Evolutionary conservation across 768 basidiomycete species (phyloP), one percentile per base, ranked within the genome.

Genomic region (Leccinum longicurvipes): DNA sequence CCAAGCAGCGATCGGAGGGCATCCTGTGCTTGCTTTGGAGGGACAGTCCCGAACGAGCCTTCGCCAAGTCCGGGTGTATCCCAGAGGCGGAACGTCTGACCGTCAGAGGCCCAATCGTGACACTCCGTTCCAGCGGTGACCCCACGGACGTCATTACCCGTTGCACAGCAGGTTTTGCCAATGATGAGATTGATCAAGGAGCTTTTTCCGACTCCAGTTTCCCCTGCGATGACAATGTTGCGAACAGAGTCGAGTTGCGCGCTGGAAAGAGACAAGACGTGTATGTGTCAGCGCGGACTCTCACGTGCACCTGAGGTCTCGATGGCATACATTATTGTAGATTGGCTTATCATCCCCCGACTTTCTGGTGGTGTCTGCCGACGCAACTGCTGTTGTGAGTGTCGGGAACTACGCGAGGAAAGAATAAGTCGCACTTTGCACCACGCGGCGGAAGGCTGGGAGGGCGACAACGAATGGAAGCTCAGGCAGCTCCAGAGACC

Each of bases 171-270:
- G 15, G 1, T 66, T 10, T 27, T 54, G 2, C 63, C 73, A 15
- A 50, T 54, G 17, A 69, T 53, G 29, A 72, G 62, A 47, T 72
- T 72, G 59, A 72, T 62, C 0, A 72, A 47, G 27, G 69, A 70
- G 19, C 68, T 72, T 55, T 70, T 70, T 7, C 69, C 69, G 28
- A 66, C 65, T 3, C 69, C 70, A 1, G 64, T 66, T 55, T 72
- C 68, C 25, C 69, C 69, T 34, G 56, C 58, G 6, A 70, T 25
- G 48, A 72, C 58, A 28, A 72, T 60, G 50, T 72, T 72, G 42
- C 69, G 65, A 32, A 63, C 55, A 1, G 67, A 50, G 32, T 44
- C 4, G 17, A 56, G 58, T 25, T 36, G 54, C 19, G 31, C 61
- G 21, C 60, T 52, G 36, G 36, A 36, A 36, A 36, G 17, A 36